Base-by-base conservation (phyloP, 495 filamentous ascomycete genomes). In the Bryoglossum gracile region DNA sequence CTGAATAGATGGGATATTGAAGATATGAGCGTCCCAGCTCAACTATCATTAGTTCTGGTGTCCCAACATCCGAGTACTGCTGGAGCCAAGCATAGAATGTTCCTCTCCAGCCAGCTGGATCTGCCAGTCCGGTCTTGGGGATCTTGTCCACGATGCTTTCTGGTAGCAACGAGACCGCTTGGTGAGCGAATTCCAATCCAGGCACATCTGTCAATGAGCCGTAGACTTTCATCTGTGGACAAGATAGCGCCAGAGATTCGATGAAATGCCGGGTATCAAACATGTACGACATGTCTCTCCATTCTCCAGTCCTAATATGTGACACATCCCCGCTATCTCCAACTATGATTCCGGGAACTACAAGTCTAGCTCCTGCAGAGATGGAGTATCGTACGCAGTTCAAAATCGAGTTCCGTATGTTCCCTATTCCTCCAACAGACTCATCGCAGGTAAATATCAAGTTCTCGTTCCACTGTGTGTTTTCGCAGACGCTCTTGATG, bases 331-430 rank as follows among this genome's bases (percentile, higher is more conserved):
- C n/a, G 13, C 14, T 8, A 41, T 14, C 16, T 40, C 39, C 22
- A 4, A 48, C 9, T 3, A 38, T 11, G 4, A 59, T 53, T 9
- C 18, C 45, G 4, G 56, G 56, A 13, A 59, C 8, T 9, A 55
- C 34, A 19, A 54, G 30, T 38, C 18, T 33, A 25, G 44, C 59
- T 16, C 59, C 59, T 16, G 53, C 59, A 6, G 48, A 42, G 5
- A 62, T 57, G 1, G 59, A 52, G 43, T 56, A 62, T 13, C 59
- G 59, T 1, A 59, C 51, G 40, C 59, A 62, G 34, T 41, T 51
- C 11, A 59, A 21, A 19, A 59, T 49, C 3, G 47, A 49, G 41
- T 55, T 59, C 17, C 48, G n/a, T 4, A 59, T 16, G 10, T 55
- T 48, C 30, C 47, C 51, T 3, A 55, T 30, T 3, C 48, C 48